Percentiles rank a stretch among this genome's conserved stretches.
phyloP scores from a whole-genome alignment of 345 rosid genomes.

The Sonneratia caseolaris region DNA sequence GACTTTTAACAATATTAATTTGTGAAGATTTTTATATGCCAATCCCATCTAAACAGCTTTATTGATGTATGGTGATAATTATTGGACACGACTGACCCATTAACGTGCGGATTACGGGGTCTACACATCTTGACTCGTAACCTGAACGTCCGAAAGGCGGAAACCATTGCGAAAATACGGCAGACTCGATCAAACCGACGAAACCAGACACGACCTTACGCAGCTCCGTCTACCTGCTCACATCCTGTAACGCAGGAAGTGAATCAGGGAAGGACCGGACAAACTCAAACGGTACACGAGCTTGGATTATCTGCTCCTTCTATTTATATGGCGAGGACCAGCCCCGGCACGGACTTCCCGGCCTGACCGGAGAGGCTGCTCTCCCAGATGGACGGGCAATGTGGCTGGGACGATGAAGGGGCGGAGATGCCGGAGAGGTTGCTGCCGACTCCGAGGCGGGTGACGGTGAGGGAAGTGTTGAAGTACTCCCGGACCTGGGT shows the following conservation, averaged over 20 bases:
- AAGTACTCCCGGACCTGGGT: slow-evolving; percentile 90
- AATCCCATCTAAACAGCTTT: not conserved
- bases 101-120: not conserved
- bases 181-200: not conserved
- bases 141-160: not conserved
- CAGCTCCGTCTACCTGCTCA: not conserved
- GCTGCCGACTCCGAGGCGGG: slow-evolving; percentile 39
- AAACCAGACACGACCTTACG: not conserved
- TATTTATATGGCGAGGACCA: slow-evolving; percentile 50
- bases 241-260: slow-evolving; percentile 2
- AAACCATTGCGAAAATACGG: not conserved
- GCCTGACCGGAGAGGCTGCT: slow-evolving; percentile 55
- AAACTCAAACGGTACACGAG: not conserved
- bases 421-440: slow-evolving; percentile 13
- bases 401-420: slow-evolving; percentile 18
- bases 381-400: slow-evolving; percentile 77
- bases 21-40: not conserved
- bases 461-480: slow-evolving; percentile 86
- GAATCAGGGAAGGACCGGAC: not conserved
- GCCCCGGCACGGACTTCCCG: slow-evolving; percentile 90
- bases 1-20: too few relatives aligned
- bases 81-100: not conserved
- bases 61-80: not conserved
- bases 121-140: not conserved
- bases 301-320: slow-evolving; percentile 7